Base-by-base conservation (phyloP, 2,329 filamentous ascomycete genomes). In the Septoria linicola region DNA sequence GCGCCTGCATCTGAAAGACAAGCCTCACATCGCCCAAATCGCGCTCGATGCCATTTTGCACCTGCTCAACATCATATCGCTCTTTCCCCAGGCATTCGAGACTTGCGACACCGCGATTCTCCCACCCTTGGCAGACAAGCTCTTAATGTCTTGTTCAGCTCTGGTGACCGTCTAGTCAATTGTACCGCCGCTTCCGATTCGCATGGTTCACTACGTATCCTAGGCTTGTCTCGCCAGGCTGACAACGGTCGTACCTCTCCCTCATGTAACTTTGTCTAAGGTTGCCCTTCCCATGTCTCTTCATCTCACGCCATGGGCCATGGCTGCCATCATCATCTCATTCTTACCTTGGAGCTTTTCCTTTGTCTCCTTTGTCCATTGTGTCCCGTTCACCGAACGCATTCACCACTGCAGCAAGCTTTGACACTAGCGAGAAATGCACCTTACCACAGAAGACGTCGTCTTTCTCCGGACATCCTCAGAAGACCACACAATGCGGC, bases 391-490 rank as follows among this genome's bases (percentile, higher is more conserved):
- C 30, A 21, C 42, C 27, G 35, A 23, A 41, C 27, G 44, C 44
- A 21, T 20, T 10, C 23, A 32, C 36, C 27, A 30, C 27, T 5
- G 23, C 23, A 27, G 5, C 23, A 10, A 27, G 23, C 16, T 19
- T 36, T 40, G 21, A 31, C 23, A 35, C 20, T 20, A 46, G 13
- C n/a, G 21, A 21, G 36, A 27, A n/a, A 54, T 42, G 46, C 34
- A 36, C 41, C 23, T 42, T 36, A 41, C 41, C 13, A 46, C 41
- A 11, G 51, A 54, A 25, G 51, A 50, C 42, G 21, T 54, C 21
- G 51, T 54, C 27, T 54, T 23, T 31, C 36, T 54, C 14, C 34
- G 45, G 27, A 48, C 49, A 16, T 55, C 52, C 30, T 47, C 46
- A 23, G 44, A 45, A 27, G 41, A 32, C 21, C 37, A 13, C 48